Evolutionary conservation across 495 filamentous ascomycete genomes (phyloP), one percentile per base, ranked within the genome.

Genomic region (Penicillium chermesinum): DNA sequence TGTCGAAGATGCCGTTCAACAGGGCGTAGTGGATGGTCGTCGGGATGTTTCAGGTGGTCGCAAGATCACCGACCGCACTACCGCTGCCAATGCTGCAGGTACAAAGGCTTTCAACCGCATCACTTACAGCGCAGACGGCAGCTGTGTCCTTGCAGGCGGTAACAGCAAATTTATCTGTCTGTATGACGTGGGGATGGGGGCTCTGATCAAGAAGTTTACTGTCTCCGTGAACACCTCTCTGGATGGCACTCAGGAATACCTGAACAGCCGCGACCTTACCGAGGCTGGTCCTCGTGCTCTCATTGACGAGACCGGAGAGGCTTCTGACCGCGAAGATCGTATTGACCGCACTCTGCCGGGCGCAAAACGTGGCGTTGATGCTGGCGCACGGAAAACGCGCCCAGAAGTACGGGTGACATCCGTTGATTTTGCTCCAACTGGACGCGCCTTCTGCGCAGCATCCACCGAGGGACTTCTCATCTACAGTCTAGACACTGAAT

Each of bases 91-190:
- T 56, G 83, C 83, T 16, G 80, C 87, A 1, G 89, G 89, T 22
- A 95, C 86, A 34, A 98, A 97, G 62, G 83, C 76, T 49, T 98
- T 96, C 72, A 87, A 77, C 59, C 86, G 84, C 43, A 83, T 98
- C 52, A 80, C 81, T 34, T 98, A 96, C 69, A 93, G 87, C 55
- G 83, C 88, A 1, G 93, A 98, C 57, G 94, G 93, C 34, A 84
- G 80, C 45, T 96, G 91, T 63, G 75, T 97, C 17, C 73, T 98
- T 34, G 91, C 90, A 0, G 90, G 78, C 40, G 93, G 93, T 5
- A 96, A 90, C 67, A 95, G 88, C 80, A 98, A 96, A 70, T 96
- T 89, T 60, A 95, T 98, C 21, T 97, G 94, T 60, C 72, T 98
- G 44, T 98, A 98, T 65, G 89, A 93, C 41, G 87, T 93, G 17